Percentiles rank a stretch among this genome's conserved stretches.
phyloP scores from a whole-genome alignment of 805 yeast species.

The Kazachstania africana region DNA sequence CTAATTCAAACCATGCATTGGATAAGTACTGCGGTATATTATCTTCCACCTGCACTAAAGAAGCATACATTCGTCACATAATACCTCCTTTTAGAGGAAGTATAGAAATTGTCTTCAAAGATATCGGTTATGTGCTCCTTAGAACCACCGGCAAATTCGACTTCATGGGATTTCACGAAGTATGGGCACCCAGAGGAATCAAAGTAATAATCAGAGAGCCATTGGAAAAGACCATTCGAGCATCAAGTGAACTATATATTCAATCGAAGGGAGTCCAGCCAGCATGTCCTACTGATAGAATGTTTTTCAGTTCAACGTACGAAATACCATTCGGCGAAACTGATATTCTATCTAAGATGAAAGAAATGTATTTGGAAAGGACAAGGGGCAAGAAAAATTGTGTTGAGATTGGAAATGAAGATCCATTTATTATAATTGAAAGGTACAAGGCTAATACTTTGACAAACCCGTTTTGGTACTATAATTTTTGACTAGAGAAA shows the following conservation, averaged over 20 bases:
- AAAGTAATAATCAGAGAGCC: slow-evolving; percentile 45
- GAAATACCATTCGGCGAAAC: slow-evolving; percentile 15
- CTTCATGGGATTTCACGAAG: slow-evolving; percentile 30
- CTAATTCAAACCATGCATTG: slow-evolving; percentile 17
- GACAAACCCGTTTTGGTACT: too few relatives aligned
- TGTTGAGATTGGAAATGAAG: too few relatives aligned
- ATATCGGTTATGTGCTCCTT: slow-evolving; percentile 51
- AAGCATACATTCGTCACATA: slow-evolving; percentile 32
- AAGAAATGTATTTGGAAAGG: slow-evolving; percentile 17
- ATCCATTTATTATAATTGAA: too few relatives aligned
- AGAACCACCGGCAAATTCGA: slow-evolving; percentile 43
- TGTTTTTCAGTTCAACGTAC: slow-evolving; percentile 20
- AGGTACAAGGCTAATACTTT: too few relatives aligned
- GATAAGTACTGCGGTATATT: slow-evolving; percentile 22
- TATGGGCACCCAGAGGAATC: slow-evolving; percentile 46
- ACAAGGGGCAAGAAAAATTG: slow-evolving; percentile 16
- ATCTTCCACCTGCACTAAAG: slow-evolving; percentile 6
- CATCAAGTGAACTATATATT: too few relatives aligned
- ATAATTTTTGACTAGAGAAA: too few relatives aligned
- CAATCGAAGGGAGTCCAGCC: not conserved
- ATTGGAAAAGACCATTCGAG: slow-evolving; percentile 21
- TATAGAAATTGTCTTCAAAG: slow-evolving; percentile 52
- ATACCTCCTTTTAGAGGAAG: slow-evolving; percentile 65
- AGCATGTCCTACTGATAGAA: slow-evolving; percentile 16
- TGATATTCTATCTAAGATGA: slow-evolving; percentile 14